phyloP scores from a whole-genome alignment of 176 grass and related monocot species.

The Avena eriantha region DNA sequence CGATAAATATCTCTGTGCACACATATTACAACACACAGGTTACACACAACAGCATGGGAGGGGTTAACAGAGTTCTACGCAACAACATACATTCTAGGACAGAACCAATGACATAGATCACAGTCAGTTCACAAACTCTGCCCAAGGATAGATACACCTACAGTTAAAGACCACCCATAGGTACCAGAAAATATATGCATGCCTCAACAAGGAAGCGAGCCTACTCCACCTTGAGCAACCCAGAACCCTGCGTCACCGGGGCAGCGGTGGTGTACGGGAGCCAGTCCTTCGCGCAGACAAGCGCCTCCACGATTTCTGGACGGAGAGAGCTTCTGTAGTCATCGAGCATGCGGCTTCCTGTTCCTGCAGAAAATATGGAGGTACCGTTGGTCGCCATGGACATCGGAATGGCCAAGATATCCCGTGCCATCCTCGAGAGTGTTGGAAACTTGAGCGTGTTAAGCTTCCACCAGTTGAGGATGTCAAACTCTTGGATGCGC shows the following conservation, averaged over 20 bases:
- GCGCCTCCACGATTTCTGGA: conserved; percentile 36
- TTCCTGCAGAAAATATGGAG: conserved; percentile 60
- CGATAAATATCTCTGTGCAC: neutral
- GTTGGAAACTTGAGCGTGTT: conserved; percentile 68
- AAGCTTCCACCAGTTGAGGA: conserved; percentile 78
- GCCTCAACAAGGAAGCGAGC: neutral
- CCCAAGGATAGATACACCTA: conserved; percentile 35
- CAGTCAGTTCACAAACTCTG: neutral
- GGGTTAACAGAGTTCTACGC: conserved; percentile 37
- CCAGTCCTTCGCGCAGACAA: conserved; percentile 46
- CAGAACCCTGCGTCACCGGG: neutral
- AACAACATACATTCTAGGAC: conserved; percentile 14
- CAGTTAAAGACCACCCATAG: conserved; percentile 3
- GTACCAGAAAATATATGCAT: neutral
- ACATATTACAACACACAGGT: conserved; percentile 8
- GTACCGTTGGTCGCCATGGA: conserved; percentile 49
- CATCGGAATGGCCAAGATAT: conserved; percentile 68
- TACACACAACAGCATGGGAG: conserved; percentile 13
- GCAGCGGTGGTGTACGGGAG: conserved; percentile 16
- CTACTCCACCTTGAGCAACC: conserved; percentile 29
- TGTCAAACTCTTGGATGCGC: conserved; percentile 65
- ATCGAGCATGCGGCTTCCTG: conserved; percentile 55
- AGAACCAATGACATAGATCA: conserved; percentile 7
- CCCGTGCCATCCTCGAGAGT: conserved; percentile 70
- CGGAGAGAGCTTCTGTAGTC: conserved; percentile 45